Percentiles rank a stretch among this genome's conserved stretches.
Conservation (phyloP, 495 filamentous ascomycete genomes). For the Penicillium riverlandense region DNA sequence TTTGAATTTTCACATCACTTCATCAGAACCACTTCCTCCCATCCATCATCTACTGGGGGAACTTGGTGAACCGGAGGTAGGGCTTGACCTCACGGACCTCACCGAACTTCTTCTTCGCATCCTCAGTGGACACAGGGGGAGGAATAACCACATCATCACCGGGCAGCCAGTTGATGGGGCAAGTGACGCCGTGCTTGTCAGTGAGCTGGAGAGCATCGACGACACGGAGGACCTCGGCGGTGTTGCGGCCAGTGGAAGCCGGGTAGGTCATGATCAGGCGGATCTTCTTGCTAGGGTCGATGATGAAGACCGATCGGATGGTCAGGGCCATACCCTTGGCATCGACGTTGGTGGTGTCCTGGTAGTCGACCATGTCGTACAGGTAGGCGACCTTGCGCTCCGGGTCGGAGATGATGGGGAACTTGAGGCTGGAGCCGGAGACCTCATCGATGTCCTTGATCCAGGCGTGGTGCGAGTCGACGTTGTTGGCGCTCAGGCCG, state of each 20-base stretch:
- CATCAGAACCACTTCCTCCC: constrained; percentile 1
- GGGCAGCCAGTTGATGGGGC: constrained; percentile 57
- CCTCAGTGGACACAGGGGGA: constrained; percentile 52
- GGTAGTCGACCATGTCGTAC: constrained; percentile 60
- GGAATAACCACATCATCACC: constrained; percentile 66
- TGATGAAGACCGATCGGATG: constrained; percentile 63
- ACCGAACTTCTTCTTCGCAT: constrained; percentile 62
- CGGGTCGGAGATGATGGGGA: constrained; percentile 65
- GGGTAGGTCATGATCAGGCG: constrained; percentile 63
- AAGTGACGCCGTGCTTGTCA: constrained; percentile 56
- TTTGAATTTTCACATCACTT: constrained; percentile 12
- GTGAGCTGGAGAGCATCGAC: constrained; percentile 59
- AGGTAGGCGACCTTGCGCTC: constrained; percentile 56
- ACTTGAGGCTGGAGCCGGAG: constrained; percentile 45
- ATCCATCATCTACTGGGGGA: constrained; percentile 27
- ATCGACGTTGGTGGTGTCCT: constrained; percentile 50
- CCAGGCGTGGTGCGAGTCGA: constrained; percentile 54
- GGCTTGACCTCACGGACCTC: constrained; percentile 59
- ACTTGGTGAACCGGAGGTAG: constrained; percentile 42
- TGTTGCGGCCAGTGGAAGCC: constrained; percentile 57
- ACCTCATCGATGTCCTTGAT: constrained; percentile 62
- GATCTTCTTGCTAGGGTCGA: constrained; percentile 65
- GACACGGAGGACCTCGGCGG: constrained; percentile 57
- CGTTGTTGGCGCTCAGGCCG: constrained; percentile 64
- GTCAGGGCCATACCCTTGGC: constrained; percentile 57